Conservation (phyloP, 306 rosid species). For the Arachis hypogaea region DNA sequence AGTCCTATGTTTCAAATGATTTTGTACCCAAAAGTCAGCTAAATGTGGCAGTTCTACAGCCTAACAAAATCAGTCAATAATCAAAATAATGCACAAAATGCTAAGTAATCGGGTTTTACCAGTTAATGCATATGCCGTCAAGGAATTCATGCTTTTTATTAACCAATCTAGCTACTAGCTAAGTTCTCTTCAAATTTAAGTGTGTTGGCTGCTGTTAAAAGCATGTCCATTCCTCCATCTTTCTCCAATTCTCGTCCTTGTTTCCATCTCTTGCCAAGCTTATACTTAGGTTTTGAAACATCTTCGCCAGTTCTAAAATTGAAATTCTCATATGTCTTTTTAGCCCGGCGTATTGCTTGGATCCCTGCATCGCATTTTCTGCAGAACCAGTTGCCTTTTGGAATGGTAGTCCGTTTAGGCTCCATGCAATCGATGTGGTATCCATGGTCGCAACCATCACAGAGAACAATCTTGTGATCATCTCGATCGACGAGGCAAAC, state of each 20-base stretch:
- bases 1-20: constrained; percentile 45
- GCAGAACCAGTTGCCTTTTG: constrained; percentile 86
- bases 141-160: constrained; percentile 32
- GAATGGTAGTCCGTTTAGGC: constrained; percentile 65
- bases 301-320: constrained; percentile 42
- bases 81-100: constrained; percentile 38
- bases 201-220: constrained; percentile 76
- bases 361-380: constrained; percentile 67
- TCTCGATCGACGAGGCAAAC: constrained; percentile 68
- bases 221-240: constrained; percentile 87
- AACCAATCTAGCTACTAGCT: constrained; percentile 43
- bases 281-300: constrained; percentile 41
- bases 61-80: constrained; percentile 54
- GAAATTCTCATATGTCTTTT: constrained; percentile 54
- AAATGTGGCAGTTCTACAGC: constrained; percentile 52
- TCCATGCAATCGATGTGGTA: constrained; percentile 84
- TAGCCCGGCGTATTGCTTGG: constrained; percentile 59
- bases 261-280: constrained; percentile 51
- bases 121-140: constrained; percentile 40
- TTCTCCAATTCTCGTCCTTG: constrained; percentile 52
- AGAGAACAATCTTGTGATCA: constrained; percentile 71
- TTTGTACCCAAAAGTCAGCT: constrained; percentile 54
- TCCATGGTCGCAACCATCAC: constrained; percentile 96
- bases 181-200: constrained; percentile 62
- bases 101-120: constrained; percentile 41